Percentiles rank a stretch among this genome's conserved stretches.
Evolutionary conservation across 495 filamentous ascomycete species (phyloP).

Genomic region (Pseudomonodictys pantanalensis): DNA sequence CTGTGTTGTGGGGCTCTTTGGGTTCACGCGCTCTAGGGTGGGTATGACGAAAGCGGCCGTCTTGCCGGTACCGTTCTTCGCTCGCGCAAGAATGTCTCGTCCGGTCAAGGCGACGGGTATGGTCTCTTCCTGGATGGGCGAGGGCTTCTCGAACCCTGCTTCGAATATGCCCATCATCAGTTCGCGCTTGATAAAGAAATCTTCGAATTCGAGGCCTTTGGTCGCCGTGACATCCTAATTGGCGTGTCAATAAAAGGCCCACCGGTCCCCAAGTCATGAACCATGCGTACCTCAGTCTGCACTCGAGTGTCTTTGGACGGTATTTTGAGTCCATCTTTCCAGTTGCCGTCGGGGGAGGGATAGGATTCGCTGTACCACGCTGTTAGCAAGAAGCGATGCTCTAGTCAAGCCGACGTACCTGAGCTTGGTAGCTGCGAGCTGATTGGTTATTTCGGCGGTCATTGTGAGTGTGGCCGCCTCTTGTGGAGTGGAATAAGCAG

Average conservation of each 20-base stretch:
- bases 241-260: conserved; percentile 3
- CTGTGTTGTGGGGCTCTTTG: conserved; percentile 91
- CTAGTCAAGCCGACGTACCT: conserved; percentile 51
- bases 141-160: conserved; percentile 97
- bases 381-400: conserved; percentile 3
- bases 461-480: conserved; percentile 28
- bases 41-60: conserved; percentile 98
- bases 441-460: conserved; percentile 41
- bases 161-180: conserved; percentile 99
- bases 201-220: conserved; percentile 95
- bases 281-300: conserved; percentile 78
- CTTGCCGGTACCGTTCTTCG: conserved; percentile 98
- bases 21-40: conserved; percentile 90
- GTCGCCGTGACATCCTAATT: conserved; percentile 90
- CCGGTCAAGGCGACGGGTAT: conserved; percentile 95
- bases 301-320: conserved; percentile 81
- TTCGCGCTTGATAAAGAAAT: conserved; percentile 90
- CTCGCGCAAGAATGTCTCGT: conserved; percentile 90
- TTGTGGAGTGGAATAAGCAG: background rate
- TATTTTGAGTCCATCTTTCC: conserved; percentile 74
- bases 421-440: conserved; percentile 60
- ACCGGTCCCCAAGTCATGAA: background rate
- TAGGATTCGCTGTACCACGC: conserved; percentile 43
- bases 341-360: conserved; percentile 58
- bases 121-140: conserved; percentile 97